Evolutionary conservation across 148 eudicot species (phyloP).

Genomic region (Oxyria digyna): DNA sequence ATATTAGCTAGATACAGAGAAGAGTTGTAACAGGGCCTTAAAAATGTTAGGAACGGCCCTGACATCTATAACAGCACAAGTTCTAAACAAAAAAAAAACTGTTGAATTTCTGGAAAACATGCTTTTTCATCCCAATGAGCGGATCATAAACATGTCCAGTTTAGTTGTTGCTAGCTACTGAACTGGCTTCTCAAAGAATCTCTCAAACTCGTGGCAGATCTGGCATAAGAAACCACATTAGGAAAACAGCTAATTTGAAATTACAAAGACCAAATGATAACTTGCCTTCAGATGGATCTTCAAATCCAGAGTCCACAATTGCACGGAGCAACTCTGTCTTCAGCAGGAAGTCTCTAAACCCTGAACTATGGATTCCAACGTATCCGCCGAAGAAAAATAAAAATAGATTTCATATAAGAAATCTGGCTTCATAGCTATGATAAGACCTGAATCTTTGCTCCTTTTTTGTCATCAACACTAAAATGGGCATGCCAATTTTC

Average conservation of each 20-base stretch:
- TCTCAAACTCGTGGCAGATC: slow-evolving; percentile 72
- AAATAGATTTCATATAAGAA: background rate
- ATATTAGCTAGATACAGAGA: background rate
- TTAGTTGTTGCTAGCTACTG: too few relatives aligned
- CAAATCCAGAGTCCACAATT: slow-evolving; percentile 56
- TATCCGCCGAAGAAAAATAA: slow-evolving; percentile 26
- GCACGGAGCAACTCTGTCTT: slow-evolving; percentile 63
- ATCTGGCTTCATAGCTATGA: too few relatives aligned
- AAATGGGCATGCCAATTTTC: too few relatives aligned
- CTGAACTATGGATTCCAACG: slow-evolving; percentile 53
- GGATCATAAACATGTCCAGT: too few relatives aligned
- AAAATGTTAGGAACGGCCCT: background rate
- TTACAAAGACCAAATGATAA: background rate
- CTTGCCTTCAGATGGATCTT: slow-evolving; percentile 68
- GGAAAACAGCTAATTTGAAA: background rate
- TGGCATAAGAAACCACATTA: slow-evolving; percentile 6
- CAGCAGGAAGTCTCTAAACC: slow-evolving; percentile 58
- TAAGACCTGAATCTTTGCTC: too few relatives aligned
- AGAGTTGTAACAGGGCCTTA: too few relatives aligned
- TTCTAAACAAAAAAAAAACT: background rate
- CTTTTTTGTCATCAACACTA: too few relatives aligned
- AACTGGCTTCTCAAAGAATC: too few relatives aligned
- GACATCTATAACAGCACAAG: background rate
- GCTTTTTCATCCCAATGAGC: too few relatives aligned
- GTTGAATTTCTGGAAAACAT: background rate